phyloP scores from a whole-genome alignment of 306 rosid genomes.

The Argentina anserina region DNA sequence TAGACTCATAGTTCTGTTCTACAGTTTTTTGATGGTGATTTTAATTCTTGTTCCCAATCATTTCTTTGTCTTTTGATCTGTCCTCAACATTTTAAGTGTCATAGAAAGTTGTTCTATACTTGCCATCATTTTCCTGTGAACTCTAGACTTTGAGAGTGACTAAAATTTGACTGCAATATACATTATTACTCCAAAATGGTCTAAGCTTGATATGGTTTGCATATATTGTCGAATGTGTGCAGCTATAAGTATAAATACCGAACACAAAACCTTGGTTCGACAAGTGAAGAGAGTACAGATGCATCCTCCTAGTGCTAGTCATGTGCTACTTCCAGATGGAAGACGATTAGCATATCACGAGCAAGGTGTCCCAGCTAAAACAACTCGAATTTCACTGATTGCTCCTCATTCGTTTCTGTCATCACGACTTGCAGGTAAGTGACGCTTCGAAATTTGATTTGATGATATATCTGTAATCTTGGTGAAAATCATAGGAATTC shows the following conservation, averaged over 20 bases:
- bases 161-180: not conserved
- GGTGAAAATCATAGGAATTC: not conserved
- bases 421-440: constrained; percentile 79
- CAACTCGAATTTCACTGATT: constrained; percentile 71
- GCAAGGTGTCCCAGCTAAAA: constrained; percentile 64
- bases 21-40: not conserved
- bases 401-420: constrained; percentile 91
- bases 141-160: not conserved
- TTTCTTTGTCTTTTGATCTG: not conserved
- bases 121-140: not conserved
- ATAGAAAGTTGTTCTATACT: not conserved
- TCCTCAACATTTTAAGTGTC: not conserved
- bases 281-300: constrained; percentile 45
- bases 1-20: not conserved
- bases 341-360: constrained; percentile 76
- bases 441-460: not conserved
- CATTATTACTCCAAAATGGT: not conserved
- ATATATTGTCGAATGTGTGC: constrained; percentile 34
- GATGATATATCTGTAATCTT: not conserved
- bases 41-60: not conserved
- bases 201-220: not conserved
- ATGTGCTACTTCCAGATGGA: constrained; percentile 83
- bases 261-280: constrained; percentile 33
- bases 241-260: constrained; percentile 56
- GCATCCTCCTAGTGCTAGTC: constrained; percentile 83